A percentile compares a stretch with the other conserved stretches of the same genome.
phyloP scores from a whole-genome alignment of 805 yeast genomes.

The Saturnispora dispora region DNA sequence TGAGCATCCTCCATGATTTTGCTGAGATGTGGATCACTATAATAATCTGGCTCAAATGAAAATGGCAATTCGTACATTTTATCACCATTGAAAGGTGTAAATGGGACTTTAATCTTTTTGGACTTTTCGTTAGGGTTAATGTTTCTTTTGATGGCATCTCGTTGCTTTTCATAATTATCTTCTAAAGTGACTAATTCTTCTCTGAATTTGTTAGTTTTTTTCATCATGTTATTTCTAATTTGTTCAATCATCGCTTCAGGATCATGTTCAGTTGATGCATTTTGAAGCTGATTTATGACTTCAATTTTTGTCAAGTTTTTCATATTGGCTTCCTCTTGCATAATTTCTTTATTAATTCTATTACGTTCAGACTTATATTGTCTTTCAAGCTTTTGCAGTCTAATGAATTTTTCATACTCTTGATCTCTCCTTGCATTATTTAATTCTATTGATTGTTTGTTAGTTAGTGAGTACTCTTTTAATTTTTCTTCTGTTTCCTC shows the following conservation, averaged over 20 bases:
- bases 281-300: conserved; percentile 41
- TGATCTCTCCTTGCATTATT: conserved; percentile 67
- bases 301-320: conserved; percentile 42
- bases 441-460: conserved; percentile 65
- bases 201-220: conserved; percentile 57
- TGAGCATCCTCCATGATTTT: conserved; percentile 42
- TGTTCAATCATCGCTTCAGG: conserved; percentile 40
- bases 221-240: conserved; percentile 44
- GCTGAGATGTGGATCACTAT: conserved; percentile 52
- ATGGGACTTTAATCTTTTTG: conserved; percentile 40
- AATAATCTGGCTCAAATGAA: conserved; percentile 27
- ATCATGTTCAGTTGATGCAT: conserved; percentile 26
- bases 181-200: conserved; percentile 40
- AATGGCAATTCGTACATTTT: conserved; percentile 49
- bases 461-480: conserved; percentile 59
- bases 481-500: conserved; percentile 60
- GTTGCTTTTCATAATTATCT: conserved; percentile 22
- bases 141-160: conserved; percentile 21
- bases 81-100: conserved; percentile 93
- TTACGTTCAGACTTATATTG: conserved; percentile 63
- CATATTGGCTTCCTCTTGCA: conserved; percentile 39
- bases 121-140: conserved; percentile 18
- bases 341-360: conserved; percentile 51
- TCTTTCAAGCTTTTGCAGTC: conserved; percentile 59
- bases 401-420: conserved; percentile 56